A percentile compares a stretch with the other conserved stretches of the same genome.
phyloP scores from a whole-genome alignment of 2,329 filamentous ascomycete genomes.

The Acarospora socialis region DNA sequence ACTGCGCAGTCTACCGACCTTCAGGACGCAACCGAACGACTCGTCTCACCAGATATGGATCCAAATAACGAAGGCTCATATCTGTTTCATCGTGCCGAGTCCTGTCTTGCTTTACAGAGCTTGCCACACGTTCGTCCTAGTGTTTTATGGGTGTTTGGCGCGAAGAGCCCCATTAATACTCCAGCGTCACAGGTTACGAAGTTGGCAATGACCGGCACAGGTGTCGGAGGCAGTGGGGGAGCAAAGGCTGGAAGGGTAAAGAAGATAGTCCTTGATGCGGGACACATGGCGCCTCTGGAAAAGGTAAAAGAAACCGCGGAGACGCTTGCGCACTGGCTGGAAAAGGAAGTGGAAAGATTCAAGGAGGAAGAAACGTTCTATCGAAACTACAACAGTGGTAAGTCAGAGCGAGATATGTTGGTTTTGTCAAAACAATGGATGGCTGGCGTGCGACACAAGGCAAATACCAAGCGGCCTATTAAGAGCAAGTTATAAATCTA shows the following conservation, averaged over 20 bases:
- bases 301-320: constrained; percentile 14
- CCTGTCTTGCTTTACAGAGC: constrained; percentile 8
- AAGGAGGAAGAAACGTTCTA: constrained; percentile 13
- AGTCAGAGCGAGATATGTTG: constrained; percentile 13
- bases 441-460: too few relatives aligned
- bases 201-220: constrained; percentile 13
- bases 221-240: constrained; percentile 17
- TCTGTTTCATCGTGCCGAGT: not conserved
- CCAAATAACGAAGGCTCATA: not conserved
- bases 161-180: constrained; percentile 12
- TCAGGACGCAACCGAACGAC: too few relatives aligned
- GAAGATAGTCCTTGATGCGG: constrained; percentile 8
- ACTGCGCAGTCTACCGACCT: not conserved
- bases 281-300: constrained; percentile 4
- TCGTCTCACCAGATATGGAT: too few relatives aligned
- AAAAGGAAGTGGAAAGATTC: constrained; percentile 12
- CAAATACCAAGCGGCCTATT: too few relatives aligned
- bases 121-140: constrained; percentile 16
- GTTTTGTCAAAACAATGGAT: constrained; percentile 11
- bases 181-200: constrained; percentile 12
- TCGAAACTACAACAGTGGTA: constrained; percentile 11
- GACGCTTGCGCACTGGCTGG: constrained; percentile 12
- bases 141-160: constrained; percentile 17
- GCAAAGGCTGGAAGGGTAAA: constrained; percentile 12
- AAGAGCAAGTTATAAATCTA: too few relatives aligned